These are phyloP conservation scores for Leucoagaricus sp. DNA, from an alignment of 1,284 basidiomycete species.

Conservation along the genomic window DNA sequence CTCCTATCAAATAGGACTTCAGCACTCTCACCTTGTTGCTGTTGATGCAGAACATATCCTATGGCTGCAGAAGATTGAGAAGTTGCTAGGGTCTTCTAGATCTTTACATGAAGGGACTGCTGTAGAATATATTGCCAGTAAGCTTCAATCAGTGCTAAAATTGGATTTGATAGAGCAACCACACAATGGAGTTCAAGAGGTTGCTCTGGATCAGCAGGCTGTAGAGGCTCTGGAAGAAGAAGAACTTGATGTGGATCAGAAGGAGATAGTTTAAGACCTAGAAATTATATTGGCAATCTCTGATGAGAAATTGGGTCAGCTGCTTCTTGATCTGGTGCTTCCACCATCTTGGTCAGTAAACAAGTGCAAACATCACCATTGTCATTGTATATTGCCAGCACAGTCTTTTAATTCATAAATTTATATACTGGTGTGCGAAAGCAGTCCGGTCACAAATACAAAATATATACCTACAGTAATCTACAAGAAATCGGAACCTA, in stretches of 20 bases:
- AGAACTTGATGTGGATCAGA: neutral
- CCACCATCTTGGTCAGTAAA: too few species aligned
- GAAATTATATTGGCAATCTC: too few species aligned
- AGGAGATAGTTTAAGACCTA: neutral
- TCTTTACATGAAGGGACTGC: neutral
- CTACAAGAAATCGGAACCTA: too few species aligned
- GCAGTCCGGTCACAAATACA: too few species aligned
- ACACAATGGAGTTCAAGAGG: neutral
- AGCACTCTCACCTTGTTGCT: neutral
- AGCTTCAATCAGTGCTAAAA: too few species aligned
- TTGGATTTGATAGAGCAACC: neutral
- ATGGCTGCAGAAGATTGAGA: neutral
- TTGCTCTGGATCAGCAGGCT: neutral
- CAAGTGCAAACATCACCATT: too few species aligned
- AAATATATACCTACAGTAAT: too few species aligned
- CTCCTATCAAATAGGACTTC: neutral
- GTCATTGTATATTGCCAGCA: too few species aligned
- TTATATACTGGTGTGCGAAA: too few species aligned
- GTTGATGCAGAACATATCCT: neutral
- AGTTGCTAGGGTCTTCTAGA: neutral
- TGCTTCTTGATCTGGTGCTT: too few species aligned
- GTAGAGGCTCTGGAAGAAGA: neutral
- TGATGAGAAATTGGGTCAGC: too few species aligned
- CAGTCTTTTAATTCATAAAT: too few species aligned
- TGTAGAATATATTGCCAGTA: neutral